Conservation (phyloP, 345 rosid species). For the Pistacia integerrima region DNA sequence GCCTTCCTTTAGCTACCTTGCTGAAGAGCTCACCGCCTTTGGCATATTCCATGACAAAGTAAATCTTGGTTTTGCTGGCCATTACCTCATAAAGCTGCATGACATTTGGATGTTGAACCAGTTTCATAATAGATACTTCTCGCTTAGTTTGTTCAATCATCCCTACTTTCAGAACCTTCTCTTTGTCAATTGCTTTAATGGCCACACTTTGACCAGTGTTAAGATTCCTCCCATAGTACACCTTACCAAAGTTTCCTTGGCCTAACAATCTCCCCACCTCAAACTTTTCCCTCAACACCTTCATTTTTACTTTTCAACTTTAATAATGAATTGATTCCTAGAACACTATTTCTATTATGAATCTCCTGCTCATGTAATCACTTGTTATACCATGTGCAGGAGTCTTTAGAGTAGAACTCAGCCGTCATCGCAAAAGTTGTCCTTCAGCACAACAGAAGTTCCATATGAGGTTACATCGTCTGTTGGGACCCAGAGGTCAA, state of each 20-base stretch:
- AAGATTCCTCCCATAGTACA: conserved; percentile 37
- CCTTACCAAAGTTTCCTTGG: conserved; percentile 48
- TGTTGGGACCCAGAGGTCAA: conserved; percentile 16
- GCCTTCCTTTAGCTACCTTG: conserved; percentile 41
- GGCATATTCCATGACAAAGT: conserved; percentile 44
- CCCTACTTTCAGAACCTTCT: conserved; percentile 38
- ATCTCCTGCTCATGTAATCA: conserved; percentile 17
- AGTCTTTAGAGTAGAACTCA: conserved; percentile 22
- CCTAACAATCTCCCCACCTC: conserved; percentile 45
- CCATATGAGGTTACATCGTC: conserved; percentile 11
- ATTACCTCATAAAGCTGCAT: conserved; percentile 46
- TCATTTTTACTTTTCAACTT: conserved; percentile 37
- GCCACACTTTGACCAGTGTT: conserved; percentile 37
- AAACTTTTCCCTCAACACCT: conserved; percentile 40
- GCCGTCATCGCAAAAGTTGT: conserved; percentile 44
- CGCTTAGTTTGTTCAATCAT: conserved; percentile 46
- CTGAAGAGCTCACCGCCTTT: conserved; percentile 48
- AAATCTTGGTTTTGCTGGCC: conserved; percentile 52
- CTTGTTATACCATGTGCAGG: conserved; percentile 11
- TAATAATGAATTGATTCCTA: conserved; percentile 7
- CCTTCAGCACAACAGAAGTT: conserved; percentile 25
- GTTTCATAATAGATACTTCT: conserved; percentile 41
- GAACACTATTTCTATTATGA: conserved; percentile 5
- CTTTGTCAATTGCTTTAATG: conserved; percentile 43
- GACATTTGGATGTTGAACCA: conserved; percentile 42